Evolutionary conservation across 2,329 filamentous ascomycete genomes (phyloP), one percentile per base, ranked within the genome.

Genomic region (Talaromyces pinophilus): DNA sequence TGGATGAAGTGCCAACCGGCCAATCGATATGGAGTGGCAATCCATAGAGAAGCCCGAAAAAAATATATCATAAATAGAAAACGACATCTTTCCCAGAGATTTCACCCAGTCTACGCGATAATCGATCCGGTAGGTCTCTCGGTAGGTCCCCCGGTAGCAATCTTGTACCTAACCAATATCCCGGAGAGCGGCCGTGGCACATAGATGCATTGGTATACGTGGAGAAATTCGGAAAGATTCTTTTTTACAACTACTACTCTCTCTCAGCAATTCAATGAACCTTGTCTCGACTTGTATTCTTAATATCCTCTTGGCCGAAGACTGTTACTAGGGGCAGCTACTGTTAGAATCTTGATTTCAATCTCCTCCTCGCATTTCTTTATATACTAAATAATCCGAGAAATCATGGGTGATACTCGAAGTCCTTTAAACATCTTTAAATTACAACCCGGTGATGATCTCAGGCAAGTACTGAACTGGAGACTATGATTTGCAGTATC

Each of bases 401-500:
- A 46, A 46, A 46, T 8, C 8, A 50, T 50, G 46, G 46, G 46
- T 6, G 46, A 22, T n/a, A 25, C 19, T 7, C 19, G 46, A 6
- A 22, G 46, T 50, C 46, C 46, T 5, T 25, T 25, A 10, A 50
- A 50, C 8, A 50, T 25, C 22, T 50, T 50, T 6, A 50, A 50
- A 25, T 33, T 35, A 13, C n/a, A n/a, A 40, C 5, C 6, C 5
- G 54, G 17, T 1, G 85, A 85, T 69, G 88, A 90, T 69, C 90
- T 90, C 3, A 83, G 84, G 65, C 87, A 89, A 73, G 85, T 87
- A 67, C 84, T 92, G 74, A 92, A 92, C 79, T 90, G 88, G 87
- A 84, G 87, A 57, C 82, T 92, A 64, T 91, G 88, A 87, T 90
- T 90, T 77, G 87, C 89, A 63, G 88, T 92, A 65, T 77, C 90